A percentile compares a stretch with the other conserved stretches of the same genome.
These are phyloP conservation scores for Chenopodium formosanum DNA, from an alignment of 148 eudicot species.

Conservation along the genomic window DNA sequence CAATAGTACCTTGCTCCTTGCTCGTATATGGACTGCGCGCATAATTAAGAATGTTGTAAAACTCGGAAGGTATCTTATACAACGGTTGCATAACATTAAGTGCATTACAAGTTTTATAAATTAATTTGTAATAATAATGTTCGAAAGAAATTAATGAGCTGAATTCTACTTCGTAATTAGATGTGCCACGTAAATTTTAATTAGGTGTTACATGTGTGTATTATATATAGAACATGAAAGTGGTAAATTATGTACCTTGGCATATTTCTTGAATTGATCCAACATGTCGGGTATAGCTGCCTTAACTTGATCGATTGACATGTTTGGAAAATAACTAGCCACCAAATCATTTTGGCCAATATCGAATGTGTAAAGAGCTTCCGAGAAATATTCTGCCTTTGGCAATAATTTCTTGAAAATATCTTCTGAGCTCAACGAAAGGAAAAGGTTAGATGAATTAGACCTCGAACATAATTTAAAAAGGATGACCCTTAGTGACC, in stretches of 20 bases:
- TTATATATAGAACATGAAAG: too few species aligned
- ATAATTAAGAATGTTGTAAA: not conserved
- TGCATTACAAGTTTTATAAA: too few species aligned
- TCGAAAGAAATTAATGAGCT: too few species aligned
- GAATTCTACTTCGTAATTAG: too few species aligned
- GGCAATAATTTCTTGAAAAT: slow-evolving; percentile 45
- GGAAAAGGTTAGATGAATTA: not conserved
- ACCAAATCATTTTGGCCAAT: slow-evolving; percentile 76
- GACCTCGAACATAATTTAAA: too few species aligned
- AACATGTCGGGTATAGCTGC: slow-evolving; percentile 54
- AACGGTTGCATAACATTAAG: too few species aligned
- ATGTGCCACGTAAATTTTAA: too few species aligned
- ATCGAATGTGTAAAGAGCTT: slow-evolving; percentile 71
- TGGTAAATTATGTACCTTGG: slow-evolving; percentile 6
- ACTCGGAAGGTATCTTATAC: too few species aligned
- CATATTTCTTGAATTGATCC: slow-evolving; percentile 34
- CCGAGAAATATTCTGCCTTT: slow-evolving; percentile 37
- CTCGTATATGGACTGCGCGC: slow-evolving; percentile 39
- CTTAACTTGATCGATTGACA: slow-evolving; percentile 56
- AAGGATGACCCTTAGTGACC: too few species aligned
- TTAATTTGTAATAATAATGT: too few species aligned
- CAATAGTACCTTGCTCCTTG: slow-evolving; percentile 69
- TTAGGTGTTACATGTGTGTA: too few species aligned
- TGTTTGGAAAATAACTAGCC: slow-evolving; percentile 35
- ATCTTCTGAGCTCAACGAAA: slow-evolving; percentile 16